Conservation (phyloP, 2,329 filamentous ascomycete species). For the Colletotrichum sp. region DNA sequence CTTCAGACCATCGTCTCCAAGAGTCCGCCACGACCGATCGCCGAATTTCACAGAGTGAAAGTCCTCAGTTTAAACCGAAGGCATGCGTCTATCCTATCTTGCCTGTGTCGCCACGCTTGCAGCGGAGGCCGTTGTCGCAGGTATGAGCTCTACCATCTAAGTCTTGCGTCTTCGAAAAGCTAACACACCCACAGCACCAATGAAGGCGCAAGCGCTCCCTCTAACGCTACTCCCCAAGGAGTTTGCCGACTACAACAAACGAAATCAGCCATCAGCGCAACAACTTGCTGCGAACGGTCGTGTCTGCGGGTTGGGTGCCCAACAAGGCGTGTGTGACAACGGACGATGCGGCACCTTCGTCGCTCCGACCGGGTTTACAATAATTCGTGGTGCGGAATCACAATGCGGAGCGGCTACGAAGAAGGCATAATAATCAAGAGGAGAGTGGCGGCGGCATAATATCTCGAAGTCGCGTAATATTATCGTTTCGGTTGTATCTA, state of each 20-base stretch:
- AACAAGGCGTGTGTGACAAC: constrained; percentile 5
- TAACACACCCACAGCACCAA: neutral
- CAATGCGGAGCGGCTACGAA: neutral
- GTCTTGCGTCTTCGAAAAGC: neutral
- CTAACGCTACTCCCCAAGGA: neutral
- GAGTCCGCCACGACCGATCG: neutral
- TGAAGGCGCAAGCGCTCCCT: neutral
- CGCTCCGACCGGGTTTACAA: neutral
- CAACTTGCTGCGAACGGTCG: constrained; percentile 1
- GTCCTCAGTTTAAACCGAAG: neutral
- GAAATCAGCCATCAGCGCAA: neutral
- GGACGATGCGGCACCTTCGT: constrained; percentile 13
- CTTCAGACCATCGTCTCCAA: neutral
- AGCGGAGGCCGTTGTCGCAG: neutral
- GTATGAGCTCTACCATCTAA: neutral
- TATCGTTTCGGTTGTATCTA: neutral
- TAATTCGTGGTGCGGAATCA: neutral
- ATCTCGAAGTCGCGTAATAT: neutral
- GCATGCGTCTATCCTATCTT: neutral
- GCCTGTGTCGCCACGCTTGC: neutral
- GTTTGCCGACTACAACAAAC: neutral
- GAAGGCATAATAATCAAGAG: neutral
- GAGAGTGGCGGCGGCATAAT: neutral
- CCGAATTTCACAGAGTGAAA: neutral
- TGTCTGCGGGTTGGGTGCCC: neutral